Percentiles rank a stretch among this genome's conserved stretches.
Evolutionary conservation across 176 grass and related monocot genomes (phyloP).

Genomic region (Musa acuminata): DNA sequence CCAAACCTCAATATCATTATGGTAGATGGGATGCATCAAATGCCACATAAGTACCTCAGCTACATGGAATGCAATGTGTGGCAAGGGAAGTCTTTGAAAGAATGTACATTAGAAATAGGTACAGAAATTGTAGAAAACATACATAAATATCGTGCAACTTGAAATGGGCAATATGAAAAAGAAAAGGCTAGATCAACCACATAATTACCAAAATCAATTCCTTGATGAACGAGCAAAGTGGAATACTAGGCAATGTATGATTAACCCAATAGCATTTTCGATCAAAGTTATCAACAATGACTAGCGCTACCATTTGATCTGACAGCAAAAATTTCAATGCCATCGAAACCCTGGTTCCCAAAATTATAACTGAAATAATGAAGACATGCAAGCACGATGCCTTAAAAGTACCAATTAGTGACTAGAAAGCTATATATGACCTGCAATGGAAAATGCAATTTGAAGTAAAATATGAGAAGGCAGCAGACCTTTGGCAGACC

Average conservation of each 20-base stretch:
- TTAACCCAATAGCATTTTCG: too few relatives aligned
- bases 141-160: neutral
- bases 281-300: too few relatives aligned
- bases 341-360: neutral
- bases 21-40: neutral
- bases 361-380: neutral
- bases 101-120: neutral
- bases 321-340: neutral
- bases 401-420: too few relatives aligned
- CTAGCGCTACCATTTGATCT: neutral
- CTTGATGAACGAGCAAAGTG: too few relatives aligned
- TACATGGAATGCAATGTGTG: neutral
- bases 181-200: neutral
- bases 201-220: too few relatives aligned
- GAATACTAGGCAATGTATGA: too few relatives aligned
- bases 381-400: neutral
- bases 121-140: neutral
- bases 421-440: too few relatives aligned
- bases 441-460: neutral
- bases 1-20: too few relatives aligned
- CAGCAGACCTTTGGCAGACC: conserved; percentile 91
- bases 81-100: neutral
- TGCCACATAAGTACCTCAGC: neutral
- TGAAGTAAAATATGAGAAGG: conserved; percentile 13
- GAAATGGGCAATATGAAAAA: neutral